Conservation (phyloP, 192 early-diverging fungal genomes). For the Geranomyces michiganensis region DNA sequence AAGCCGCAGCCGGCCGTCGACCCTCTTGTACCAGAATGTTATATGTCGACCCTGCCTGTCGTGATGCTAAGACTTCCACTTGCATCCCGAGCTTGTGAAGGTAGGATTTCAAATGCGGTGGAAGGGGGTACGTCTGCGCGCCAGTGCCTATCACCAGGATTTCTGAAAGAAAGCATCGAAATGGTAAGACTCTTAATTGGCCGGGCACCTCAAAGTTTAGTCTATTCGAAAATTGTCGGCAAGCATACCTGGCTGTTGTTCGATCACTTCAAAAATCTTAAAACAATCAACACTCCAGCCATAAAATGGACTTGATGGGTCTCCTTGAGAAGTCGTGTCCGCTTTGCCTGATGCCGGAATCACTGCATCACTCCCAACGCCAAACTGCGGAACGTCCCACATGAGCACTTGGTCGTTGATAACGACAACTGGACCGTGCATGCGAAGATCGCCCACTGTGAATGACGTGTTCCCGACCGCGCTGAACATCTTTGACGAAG, state of each 20-base stretch:
- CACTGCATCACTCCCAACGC: conserved; percentile 40
- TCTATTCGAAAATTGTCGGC: background rate
- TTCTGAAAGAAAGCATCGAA: conserved; percentile 27
- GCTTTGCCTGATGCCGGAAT: background rate
- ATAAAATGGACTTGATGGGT: conserved; percentile 47
- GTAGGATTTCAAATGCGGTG: conserved; percentile 42
- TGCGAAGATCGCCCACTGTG: conserved; percentile 33
- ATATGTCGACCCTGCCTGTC: conserved; percentile 54
- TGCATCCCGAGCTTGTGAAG: conserved; percentile 53
- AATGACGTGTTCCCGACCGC: conserved; percentile 39
- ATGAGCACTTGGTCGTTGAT: conserved; percentile 36
- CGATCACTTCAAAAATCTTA: conserved; percentile 44
- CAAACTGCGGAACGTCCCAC: conserved; percentile 60
- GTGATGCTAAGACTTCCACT: conserved; percentile 46
- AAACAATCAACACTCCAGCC: conserved; percentile 49
- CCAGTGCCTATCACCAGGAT: conserved; percentile 58
- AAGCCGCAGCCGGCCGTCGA: conserved; percentile 43
- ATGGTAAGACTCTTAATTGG: background rate
- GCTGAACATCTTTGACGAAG: conserved; percentile 10
- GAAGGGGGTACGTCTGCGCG: conserved; percentile 37
- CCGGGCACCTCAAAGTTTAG: background rate
- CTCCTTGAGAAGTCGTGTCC: background rate
- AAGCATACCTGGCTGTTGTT: conserved; percentile 44
- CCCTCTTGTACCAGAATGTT: conserved; percentile 57
- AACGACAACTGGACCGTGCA: conserved; percentile 42